phyloP scores from a whole-genome alignment of 2,329 filamentous ascomycete genomes.

The Pseudogymnoascus sp. region DNA sequence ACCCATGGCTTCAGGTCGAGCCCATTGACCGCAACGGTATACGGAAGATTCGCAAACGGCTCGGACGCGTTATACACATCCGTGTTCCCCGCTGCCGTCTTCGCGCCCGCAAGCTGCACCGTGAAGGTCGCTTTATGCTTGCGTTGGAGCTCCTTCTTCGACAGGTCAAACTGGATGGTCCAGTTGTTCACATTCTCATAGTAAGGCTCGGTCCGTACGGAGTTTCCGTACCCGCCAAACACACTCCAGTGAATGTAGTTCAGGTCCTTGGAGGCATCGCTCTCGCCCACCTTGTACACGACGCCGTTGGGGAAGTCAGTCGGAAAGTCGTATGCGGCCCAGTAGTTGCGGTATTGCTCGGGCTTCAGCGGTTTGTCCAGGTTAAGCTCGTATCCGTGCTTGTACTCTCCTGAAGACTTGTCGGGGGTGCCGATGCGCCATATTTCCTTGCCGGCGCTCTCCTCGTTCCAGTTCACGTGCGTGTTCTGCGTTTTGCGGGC shows the following conservation, averaged over 20 bases:
- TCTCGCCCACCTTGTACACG: conserved; percentile 46
- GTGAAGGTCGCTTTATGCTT: conserved; percentile 47
- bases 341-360: conserved; percentile 53
- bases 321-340: conserved; percentile 49
- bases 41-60: conserved; percentile 43
- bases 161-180: conserved; percentile 46
- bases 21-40: conserved; percentile 40
- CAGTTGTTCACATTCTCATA: conserved; percentile 47
- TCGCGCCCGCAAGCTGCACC: conserved; percentile 53
- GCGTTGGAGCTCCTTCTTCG: conserved; percentile 32
- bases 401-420: conserved; percentile 51
- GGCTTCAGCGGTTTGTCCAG: conserved; percentile 40
- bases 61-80: conserved; percentile 48
- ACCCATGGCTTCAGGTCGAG: conserved; percentile 42
- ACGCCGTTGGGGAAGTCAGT: conserved; percentile 51
- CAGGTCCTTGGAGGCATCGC: conserved; percentile 39
- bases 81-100: conserved; percentile 53
- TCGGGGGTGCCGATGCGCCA: conserved; percentile 56
- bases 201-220: conserved; percentile 34
- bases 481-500: conserved; percentile 33
- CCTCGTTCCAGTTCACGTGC: conserved; percentile 41
- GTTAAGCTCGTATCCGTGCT: conserved; percentile 45
- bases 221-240: conserved; percentile 48
- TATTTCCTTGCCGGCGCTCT: conserved; percentile 48
- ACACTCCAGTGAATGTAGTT: conserved; percentile 61